Evolutionary conservation across 2,329 filamentous ascomycete species (phyloP), one percentile per base, ranked within the genome.

Genomic region (Aspergillus puulaauensis): DNA sequence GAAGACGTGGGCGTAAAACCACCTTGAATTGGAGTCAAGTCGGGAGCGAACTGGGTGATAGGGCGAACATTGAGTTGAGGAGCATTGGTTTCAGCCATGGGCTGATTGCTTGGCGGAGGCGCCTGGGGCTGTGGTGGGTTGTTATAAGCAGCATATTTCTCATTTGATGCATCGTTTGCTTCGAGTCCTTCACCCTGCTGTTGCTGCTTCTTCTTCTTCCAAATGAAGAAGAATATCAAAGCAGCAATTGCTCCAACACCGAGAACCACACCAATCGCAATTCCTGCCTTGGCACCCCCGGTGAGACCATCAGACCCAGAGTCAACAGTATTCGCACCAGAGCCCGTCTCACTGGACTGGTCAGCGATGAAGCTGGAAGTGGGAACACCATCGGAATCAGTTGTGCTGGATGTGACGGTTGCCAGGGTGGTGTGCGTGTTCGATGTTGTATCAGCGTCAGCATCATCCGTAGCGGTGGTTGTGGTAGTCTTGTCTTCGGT

Each of bases 51-150:
- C 68, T 95, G 87, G 41, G 91, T 93, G 49, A 95, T 84, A 3
- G 92, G 92, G 50, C 91, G 88, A 54, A 96, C 82, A 69, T 91
- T 96, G 60, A 97, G 82, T 61, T 88, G 88, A n/a, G 92, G 91
- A 45, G 92, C 87, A 35, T 79, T 83, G 31, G 81, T 59, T 59
- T 71, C 66, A 60, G 72, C 68, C 27, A 75, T 77, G 12, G 78
- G 71, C 48, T 72, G 67, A 49, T 68, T 64, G 19, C 74, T 77
- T 24, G 78, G 73, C 41, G 73, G 68, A 51, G 66, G 67, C 43
- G 73, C 73, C 49, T 70, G 63, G 48, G 60, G 63, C 24, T 70
- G 45, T 23, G 33, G 39, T 60, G 40, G 70, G 37, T 66, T 67
- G 48, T 69, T 64, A 56, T 31, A 31, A 9, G 60, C 66, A 44